Conservation (phyloP, 768 basidiomycete species). For the Boletus coccyginus region DNA sequence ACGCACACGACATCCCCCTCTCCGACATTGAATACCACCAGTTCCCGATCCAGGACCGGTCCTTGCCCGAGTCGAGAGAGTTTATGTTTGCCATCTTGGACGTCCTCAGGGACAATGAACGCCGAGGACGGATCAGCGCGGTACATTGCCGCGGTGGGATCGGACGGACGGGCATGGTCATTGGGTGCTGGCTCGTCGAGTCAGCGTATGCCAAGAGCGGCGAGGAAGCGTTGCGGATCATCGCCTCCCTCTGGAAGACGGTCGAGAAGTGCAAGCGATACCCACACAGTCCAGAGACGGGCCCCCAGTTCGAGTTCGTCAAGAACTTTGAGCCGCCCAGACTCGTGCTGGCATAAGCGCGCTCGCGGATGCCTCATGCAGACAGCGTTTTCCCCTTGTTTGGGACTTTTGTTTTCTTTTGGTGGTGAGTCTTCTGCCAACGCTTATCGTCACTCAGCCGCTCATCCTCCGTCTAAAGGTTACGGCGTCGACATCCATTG, state of each 20-base stretch:
- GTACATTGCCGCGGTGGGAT: constrained; percentile 82
- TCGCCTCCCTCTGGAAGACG: constrained; percentile 67
- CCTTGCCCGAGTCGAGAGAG: constrained; percentile 55
- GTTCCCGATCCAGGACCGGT: constrained; percentile 76
- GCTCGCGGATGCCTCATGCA: background rate
- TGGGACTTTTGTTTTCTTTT: background rate
- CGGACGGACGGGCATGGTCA: constrained; percentile 60
- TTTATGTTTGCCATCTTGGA: constrained; percentile 59
- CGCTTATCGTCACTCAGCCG: background rate
- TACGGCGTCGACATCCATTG: background rate
- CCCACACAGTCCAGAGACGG: constrained; percentile 78
- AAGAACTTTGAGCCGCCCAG: constrained; percentile 41
- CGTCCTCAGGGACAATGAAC: constrained; percentile 56
- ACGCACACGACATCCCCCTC: constrained; percentile 53
- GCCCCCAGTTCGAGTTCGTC: constrained; percentile 75
- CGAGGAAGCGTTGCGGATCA: constrained; percentile 59
- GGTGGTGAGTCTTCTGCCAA: constrained; percentile 1
- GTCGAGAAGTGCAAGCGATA: constrained; percentile 78
- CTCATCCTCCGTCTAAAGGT: background rate
- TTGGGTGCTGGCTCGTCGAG: constrained; percentile 78
- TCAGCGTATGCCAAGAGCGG: constrained; percentile 60
- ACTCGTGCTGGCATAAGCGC: background rate
- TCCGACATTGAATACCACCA: constrained; percentile 67
- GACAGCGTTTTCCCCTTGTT: background rate
- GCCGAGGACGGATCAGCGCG: constrained; percentile 57